Base-by-base conservation (phyloP, 2,329 filamentous ascomycete genomes). In the Ophiocordyceps australis region DNA sequence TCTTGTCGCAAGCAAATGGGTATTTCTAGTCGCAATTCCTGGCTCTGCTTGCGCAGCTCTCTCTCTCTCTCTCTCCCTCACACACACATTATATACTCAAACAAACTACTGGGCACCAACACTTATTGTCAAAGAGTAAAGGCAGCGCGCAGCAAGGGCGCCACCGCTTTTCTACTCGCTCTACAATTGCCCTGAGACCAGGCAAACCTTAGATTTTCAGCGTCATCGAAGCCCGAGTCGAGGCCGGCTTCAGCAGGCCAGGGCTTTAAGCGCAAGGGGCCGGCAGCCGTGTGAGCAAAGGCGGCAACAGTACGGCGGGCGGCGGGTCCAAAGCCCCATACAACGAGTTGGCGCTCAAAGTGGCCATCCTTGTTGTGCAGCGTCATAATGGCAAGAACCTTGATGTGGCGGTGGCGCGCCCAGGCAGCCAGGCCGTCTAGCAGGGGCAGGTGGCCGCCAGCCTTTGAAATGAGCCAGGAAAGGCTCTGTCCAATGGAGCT, bases 331-430 rank as follows among this genome's bases (percentile, higher is more conserved):
- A 68, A 39, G 0, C 62, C 73, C 65, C 74, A 76, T 0, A 85
- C 49, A 5, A 86, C 48, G 20, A 83, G 43, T 40, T 89, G 68
- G 26, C 80, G 55, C 34, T 56, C 54, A 32, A 83, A 80, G 11
- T 53, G 41, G 0, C 62, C 67, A 1, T 49, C 50, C 0, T 58
- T 52, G 14, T 60, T 55, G 13, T 58, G 68, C n/a, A 67, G 67
- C 2, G 78, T 81, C 73, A 85, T 78, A 28, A 85, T 52, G 8
- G 58, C 59, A 7, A 63, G 65, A 8, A 85, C 41, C 29, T 74
- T 68, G n/a, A 85, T 45, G 0, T 49, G 35, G 29, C 62, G 58
- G 41, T 72, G 65, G n/a, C 47, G 38, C 0, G 62, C 55, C 52
- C 72, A 82, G 1, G 39, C 35, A 10, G 46, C 43, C 2, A 80